A percentile compares a stretch with the other conserved stretches of the same genome.
Conservation (phyloP, 257 asterid genomes). For the Thymus mandschuricus region DNA sequence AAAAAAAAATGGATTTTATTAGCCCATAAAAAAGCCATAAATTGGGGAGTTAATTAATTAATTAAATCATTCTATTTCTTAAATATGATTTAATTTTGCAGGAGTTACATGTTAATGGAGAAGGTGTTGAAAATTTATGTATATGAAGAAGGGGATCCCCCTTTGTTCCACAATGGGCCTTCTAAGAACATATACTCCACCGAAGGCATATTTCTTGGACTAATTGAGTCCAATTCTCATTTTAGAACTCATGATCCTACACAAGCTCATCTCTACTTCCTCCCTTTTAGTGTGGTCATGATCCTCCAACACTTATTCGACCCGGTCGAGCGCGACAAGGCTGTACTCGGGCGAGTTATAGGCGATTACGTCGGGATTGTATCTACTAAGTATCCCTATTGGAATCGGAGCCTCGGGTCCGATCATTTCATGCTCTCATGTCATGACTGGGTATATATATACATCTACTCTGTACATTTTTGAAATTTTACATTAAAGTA, state of each 20-base stretch:
- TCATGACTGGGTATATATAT: constrained; percentile 60
- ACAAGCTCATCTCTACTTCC: constrained; percentile 63
- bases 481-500: too few species aligned
- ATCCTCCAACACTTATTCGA: constrained; percentile 58
- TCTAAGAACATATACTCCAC: constrained; percentile 55
- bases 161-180: constrained; percentile 66
- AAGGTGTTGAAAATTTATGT: constrained; percentile 55
- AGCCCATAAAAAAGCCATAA: too few species aligned
- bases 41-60: too few species aligned
- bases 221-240: constrained; percentile 40
- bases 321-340: constrained; percentile 62
- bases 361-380: constrained; percentile 48
- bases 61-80: too few species aligned
- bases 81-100: constrained; percentile 26
- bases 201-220: constrained; percentile 62
- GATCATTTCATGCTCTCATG: constrained; percentile 81
- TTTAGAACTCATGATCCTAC: constrained; percentile 52
- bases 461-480: constrained; percentile 24
- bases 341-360: constrained; percentile 52
- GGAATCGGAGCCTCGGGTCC: constrained; percentile 72
- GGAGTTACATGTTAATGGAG: constrained; percentile 73
- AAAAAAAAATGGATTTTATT: too few species aligned
- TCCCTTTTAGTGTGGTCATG: constrained; percentile 78
- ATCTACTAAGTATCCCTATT: constrained; percentile 57
- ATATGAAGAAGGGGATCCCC: constrained; percentile 72